Evolutionary conservation across 139 green algal genomes (phyloP).

Genomic region (Chlamydomonas asymmetrica): DNA sequence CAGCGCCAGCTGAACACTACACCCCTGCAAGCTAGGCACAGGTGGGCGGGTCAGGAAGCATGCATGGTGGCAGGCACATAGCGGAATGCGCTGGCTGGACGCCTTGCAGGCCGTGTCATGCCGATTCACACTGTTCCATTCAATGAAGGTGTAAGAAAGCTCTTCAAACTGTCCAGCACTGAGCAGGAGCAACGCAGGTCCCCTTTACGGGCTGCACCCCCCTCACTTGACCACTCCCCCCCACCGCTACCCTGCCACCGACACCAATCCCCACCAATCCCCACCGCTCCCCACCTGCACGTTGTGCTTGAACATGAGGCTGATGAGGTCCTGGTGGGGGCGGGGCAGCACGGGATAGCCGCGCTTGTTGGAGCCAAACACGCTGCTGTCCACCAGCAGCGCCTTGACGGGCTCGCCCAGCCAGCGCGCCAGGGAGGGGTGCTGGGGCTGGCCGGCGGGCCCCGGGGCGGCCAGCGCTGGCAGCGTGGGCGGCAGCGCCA

Average conservation of each 20-base stretch:
- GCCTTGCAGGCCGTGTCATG: no score
- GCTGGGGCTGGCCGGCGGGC: no score
- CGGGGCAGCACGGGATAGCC: constrained; percentile 85
- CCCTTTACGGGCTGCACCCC: background rate
- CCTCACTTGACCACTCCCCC: background rate
- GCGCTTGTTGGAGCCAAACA: constrained; percentile 85
- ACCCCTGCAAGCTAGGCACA: no score
- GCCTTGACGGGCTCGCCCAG: constrained; percentile 88
- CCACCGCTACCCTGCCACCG: background rate
- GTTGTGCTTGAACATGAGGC: constrained; percentile 60
- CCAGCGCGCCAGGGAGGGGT: constrained; percentile 66
- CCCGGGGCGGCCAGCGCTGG: background rate
- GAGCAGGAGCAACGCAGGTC: no score
- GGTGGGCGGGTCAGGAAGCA: no score
- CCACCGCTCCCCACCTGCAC: constrained; percentile 65
- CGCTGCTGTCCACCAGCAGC: constrained; percentile 72
- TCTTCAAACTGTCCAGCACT: background rate
- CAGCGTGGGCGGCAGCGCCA: constrained; percentile 49
- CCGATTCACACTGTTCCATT: no score
- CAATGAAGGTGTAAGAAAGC: background rate
- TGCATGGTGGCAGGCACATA: no score
- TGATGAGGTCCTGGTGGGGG: constrained; percentile 79
- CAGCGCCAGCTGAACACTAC: no score
- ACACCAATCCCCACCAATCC: background rate
- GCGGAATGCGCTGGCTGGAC: no score